Conservation (phyloP, 1,139 yeast species). For the Sugiyamaella paludigena region DNA sequence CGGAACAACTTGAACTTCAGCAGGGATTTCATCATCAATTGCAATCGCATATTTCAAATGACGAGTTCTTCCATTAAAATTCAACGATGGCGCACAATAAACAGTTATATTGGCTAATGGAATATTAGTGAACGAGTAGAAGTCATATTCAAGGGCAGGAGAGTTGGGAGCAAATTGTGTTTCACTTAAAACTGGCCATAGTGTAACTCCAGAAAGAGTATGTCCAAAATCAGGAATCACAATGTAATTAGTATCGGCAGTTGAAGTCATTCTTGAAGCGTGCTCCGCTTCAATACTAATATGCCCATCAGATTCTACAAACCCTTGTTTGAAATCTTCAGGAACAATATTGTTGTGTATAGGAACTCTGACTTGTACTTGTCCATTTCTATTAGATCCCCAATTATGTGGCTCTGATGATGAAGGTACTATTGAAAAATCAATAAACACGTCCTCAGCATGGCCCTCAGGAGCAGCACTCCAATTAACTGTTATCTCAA, state of each 20-base stretch:
- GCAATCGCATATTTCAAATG: conserved; percentile 22
- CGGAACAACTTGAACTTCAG: conserved; percentile 17
- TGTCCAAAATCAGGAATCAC: conserved; percentile 19
- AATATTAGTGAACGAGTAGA: conserved; percentile 12
- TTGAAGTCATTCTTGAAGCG: conserved; percentile 6
- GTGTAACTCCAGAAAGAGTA: conserved; percentile 22
- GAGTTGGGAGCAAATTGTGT: conserved; percentile 17
- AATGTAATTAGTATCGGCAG: conserved; percentile 16
- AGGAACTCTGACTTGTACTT: conserved; percentile 13
- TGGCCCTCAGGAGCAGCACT: conserved; percentile 10
- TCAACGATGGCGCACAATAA: conserved; percentile 23
- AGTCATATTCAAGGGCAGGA: conserved; percentile 20
- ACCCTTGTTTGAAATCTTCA: conserved; percentile 18
- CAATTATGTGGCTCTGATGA: conserved; percentile 7
- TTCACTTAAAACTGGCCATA: conserved; percentile 18
- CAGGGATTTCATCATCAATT: conserved; percentile 20
- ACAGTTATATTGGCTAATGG: conserved; percentile 18
- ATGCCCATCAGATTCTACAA: conserved; percentile 23
- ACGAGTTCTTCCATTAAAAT: conserved; percentile 17
- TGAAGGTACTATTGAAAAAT: conserved; percentile 8
- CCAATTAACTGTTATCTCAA: conserved; percentile 16
- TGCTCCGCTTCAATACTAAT: conserved; percentile 21
- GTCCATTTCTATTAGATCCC: conserved; percentile 8
- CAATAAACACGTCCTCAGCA: conserved; percentile 1
- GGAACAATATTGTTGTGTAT: conserved; percentile 16